Base-by-base conservation (phyloP, 345 rosid genomes). In the Mangifera indica region DNA sequence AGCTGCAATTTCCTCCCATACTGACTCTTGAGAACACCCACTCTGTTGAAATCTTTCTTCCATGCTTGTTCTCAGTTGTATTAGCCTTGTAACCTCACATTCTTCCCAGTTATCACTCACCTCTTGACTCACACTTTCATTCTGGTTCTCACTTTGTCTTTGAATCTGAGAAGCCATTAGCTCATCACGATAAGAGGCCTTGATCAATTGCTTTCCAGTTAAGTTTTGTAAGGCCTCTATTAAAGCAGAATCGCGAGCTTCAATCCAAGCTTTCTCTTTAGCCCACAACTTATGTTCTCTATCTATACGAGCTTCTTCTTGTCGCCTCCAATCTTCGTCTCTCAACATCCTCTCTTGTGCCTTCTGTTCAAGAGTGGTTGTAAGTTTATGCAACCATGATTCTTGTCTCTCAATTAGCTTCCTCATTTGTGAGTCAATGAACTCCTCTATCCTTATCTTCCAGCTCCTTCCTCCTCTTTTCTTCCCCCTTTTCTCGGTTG, bases 321-420 rank as follows among this genome's bases (percentile, higher is more conserved):
- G 80, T 74, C 76, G 85, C 78, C 89, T 87, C 99, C 98, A 92
- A 71, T 89, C 91, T 71, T 95, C 99, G 75, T 92, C 98, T 69
- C 90, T 88, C 44, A 82, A 6, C 66, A 78, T 64, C 77, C 95
- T 87, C 81, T 91, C 92, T 55, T 88, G 87, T 49, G 92, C 98
- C 77, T 86, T 92, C 9, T 88, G 81, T 80, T 95, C 99, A 17
- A 95, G 83, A 8, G 91, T 87, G 72, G 71, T 88, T 15, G 87
- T 86, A 86, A 95, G 67, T 76, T 86, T 95, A 84, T 87, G 92
- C 63, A 91, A 79, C 99, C 97, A 92, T 5, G 77, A 84, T 60
- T 95, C 99, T 80, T 95, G 99, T 68, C 83, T 92, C 73, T 92
- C 97, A 71, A 87, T 82, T 49, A 95, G 77, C 88, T 86, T 92